These are phyloP conservation scores for Emergomyces pasteurianus DNA, from an alignment of 2,329 filamentous ascomycete species.

Conservation along the genomic window DNA sequence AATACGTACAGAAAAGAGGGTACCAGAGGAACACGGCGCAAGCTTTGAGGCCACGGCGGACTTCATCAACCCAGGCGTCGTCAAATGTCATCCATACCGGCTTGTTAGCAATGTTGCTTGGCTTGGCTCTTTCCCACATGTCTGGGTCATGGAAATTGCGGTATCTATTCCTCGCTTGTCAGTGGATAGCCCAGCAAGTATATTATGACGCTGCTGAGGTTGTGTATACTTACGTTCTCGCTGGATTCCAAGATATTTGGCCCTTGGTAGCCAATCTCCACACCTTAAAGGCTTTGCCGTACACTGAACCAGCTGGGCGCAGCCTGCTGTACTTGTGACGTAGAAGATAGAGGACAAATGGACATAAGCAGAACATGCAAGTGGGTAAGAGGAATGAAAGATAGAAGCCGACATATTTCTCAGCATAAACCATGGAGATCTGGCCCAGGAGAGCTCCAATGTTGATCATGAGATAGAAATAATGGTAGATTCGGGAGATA, in stretches of 20 bases:
- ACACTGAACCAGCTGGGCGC: constrained; percentile 60
- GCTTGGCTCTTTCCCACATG: constrained; percentile 59
- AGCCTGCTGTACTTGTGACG: constrained; percentile 51
- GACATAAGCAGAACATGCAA: constrained; percentile 50
- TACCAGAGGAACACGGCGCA: constrained; percentile 57
- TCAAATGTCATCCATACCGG: constrained; percentile 72
- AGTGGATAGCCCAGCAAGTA: neutral
- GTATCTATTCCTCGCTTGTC: constrained; percentile 4
- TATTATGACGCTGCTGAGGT: neutral
- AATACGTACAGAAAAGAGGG: constrained; percentile 34
- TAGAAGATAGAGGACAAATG: constrained; percentile 47
- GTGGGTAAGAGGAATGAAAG: constrained; percentile 58
- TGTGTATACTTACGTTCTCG: constrained; percentile 38
- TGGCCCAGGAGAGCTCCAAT: constrained; percentile 51
- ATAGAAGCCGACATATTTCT: constrained; percentile 68
- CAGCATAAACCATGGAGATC: constrained; percentile 59
- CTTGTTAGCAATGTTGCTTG: constrained; percentile 48
- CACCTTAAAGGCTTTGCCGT: constrained; percentile 54
- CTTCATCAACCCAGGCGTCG: constrained; percentile 71
- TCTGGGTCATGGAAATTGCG: constrained; percentile 42
- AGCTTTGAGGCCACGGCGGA: constrained; percentile 55
- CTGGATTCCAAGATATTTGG: constrained; percentile 50
- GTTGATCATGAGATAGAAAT: constrained; percentile 63
- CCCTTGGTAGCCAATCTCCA: constrained; percentile 51
- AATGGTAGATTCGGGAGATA: constrained; percentile 55